phyloP scores from a whole-genome alignment of 2,329 filamentous ascomycete genomes.

The Fonsecaea monophora region DNA sequence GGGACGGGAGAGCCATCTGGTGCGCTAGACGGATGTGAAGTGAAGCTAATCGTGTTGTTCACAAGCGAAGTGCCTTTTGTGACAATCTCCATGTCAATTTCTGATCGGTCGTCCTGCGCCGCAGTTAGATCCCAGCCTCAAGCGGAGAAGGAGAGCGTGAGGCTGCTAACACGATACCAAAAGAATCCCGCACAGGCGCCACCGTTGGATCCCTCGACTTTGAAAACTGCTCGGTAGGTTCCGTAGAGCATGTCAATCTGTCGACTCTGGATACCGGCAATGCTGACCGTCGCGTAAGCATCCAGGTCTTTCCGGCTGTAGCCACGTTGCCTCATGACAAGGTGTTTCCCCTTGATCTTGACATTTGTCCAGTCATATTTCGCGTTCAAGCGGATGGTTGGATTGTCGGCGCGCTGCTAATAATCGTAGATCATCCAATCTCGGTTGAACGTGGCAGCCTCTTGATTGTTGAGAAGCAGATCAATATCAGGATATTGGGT shows the following conservation, averaged over 20 bases:
- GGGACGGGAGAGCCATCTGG: constrained; percentile 35
- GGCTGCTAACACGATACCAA: constrained; percentile 43
- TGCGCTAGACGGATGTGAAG: constrained; percentile 41
- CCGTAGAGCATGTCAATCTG: constrained; percentile 40
- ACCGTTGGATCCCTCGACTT: constrained; percentile 40
- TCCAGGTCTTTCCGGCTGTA: constrained; percentile 36
- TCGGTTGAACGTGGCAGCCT: constrained; percentile 34
- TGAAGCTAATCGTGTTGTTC: constrained; percentile 42
- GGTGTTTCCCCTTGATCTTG: constrained; percentile 39
- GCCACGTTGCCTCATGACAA: constrained; percentile 40
- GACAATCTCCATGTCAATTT: constrained; percentile 44
- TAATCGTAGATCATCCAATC: constrained; percentile 43
- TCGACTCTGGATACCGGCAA: constrained; percentile 41
- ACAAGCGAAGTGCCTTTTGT: constrained; percentile 40
- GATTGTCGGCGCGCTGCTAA: constrained; percentile 38
- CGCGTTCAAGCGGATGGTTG: constrained; percentile 39
- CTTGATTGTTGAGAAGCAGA: constrained; percentile 32
- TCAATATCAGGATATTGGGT: constrained; percentile 34
- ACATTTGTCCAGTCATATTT: constrained; percentile 42
- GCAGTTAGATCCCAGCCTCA: constrained; percentile 1
- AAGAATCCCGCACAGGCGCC: constrained; percentile 44
- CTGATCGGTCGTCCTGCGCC: constrained; percentile 41
- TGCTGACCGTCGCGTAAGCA: constrained; percentile 38
- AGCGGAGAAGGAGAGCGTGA: too few species aligned
- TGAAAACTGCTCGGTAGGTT: constrained; percentile 42